Conservation (phyloP, 2,329 filamentous ascomycete species). For the Fusarium torreyae region DNA sequence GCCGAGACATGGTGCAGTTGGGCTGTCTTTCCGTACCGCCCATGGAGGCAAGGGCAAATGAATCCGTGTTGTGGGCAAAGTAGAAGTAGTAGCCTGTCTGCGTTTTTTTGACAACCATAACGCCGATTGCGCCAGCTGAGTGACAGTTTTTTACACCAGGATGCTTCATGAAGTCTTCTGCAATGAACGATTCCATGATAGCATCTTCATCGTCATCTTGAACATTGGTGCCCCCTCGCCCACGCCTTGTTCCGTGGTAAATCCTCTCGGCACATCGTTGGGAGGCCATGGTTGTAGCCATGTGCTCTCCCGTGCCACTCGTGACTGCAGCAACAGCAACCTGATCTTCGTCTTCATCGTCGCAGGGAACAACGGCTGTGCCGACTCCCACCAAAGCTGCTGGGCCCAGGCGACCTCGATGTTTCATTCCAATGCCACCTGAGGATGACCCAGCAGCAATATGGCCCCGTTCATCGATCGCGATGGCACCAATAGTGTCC, state of each 20-base stretch:
- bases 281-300: conserved; percentile 95
- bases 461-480: conserved; percentile 85
- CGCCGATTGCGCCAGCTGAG: conserved; percentile 89
- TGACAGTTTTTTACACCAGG: conserved; percentile 85
- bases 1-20: conserved; percentile 89
- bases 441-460: conserved; percentile 97
- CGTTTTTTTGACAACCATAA: conserved; percentile 91
- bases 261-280: conserved; percentile 88
- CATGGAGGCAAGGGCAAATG: conserved; percentile 90
- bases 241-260: conserved; percentile 77
- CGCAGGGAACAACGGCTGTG: conserved; percentile 86
- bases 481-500: conserved; percentile 96
- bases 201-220: conserved; percentile 83
- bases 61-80: conserved; percentile 97
- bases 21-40: conserved; percentile 81
- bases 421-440: conserved; percentile 98
- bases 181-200: conserved; percentile 81
- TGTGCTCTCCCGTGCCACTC: conserved; percentile 97
- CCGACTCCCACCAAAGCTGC: conserved; percentile 94
- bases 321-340: conserved; percentile 86
- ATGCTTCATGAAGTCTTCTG: conserved; percentile 93
- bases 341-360: conserved; percentile 77
- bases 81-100: conserved; percentile 84
- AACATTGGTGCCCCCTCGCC: conserved; percentile 72
- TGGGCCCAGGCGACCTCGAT: conserved; percentile 89